Percentiles rank a stretch among this genome's conserved stretches.
Evolutionary conservation across 2,329 filamentous ascomycete species (phyloP).

Genomic region (Fusarium duplospermum): DNA sequence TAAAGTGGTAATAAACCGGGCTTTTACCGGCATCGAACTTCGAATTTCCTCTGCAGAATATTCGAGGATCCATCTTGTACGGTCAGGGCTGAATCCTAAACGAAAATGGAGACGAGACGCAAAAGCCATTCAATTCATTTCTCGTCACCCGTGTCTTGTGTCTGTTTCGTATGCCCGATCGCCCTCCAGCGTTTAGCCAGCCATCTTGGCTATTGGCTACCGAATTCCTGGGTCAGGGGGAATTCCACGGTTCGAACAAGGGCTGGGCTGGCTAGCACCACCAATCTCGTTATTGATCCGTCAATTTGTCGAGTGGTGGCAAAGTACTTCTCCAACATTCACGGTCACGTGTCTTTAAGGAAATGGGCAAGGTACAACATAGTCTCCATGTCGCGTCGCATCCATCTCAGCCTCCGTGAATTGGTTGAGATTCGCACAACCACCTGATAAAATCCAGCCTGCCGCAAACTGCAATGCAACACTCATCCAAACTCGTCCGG

Average conservation of each 20-base stretch:
- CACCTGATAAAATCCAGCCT: not conserved
- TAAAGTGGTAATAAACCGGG: constrained; percentile 36
- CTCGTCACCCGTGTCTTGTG: constrained; percentile 9
- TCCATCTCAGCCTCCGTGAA: constrained; percentile 12
- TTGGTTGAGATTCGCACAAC: not conserved
- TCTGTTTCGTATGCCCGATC: constrained; percentile 7
- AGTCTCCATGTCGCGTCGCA: constrained; percentile 21
- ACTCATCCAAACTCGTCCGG: not conserved
- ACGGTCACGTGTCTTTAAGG: constrained; percentile 24
- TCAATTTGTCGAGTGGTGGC: constrained; percentile 19
- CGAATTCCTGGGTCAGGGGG: constrained; percentile 31
- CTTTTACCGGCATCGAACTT: constrained; percentile 45
- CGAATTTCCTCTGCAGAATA: constrained; percentile 23
- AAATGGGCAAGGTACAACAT: constrained; percentile 3
- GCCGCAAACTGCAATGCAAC: constrained; percentile 18
- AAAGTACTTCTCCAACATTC: constrained; percentile 21
- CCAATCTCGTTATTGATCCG: constrained; percentile 20
- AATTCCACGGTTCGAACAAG: constrained; percentile 17
- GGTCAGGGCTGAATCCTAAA: constrained; percentile 52
- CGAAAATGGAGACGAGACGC: constrained; percentile 35
- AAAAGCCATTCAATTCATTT: constrained; percentile 25
- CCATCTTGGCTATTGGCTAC: constrained; percentile 31
- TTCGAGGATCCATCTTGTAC: constrained; percentile 24
- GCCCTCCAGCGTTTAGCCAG: not conserved
- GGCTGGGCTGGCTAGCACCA: constrained; percentile 13